Conservation (phyloP, 1,284 basidiomycete genomes). For the Apiotrichum siamense region DNA sequence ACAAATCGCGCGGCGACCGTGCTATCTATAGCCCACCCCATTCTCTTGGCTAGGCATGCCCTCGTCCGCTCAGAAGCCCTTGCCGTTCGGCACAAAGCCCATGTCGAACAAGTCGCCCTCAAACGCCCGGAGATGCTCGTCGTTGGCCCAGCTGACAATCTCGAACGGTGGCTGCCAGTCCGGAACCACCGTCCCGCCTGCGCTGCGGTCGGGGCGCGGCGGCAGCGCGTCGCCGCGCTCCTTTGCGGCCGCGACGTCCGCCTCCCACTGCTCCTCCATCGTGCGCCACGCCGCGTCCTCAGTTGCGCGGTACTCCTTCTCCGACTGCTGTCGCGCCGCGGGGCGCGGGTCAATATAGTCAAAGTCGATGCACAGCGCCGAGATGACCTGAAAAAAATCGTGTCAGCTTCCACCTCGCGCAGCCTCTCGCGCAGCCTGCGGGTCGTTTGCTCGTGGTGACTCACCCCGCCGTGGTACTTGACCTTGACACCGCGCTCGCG, state of each 20-base stretch:
- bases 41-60: too few species aligned
- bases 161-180: constrained; percentile 43
- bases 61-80: background rate
- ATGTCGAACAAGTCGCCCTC: constrained; percentile 42
- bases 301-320: constrained; percentile 2
- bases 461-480: constrained; percentile 43
- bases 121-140: constrained; percentile 35
- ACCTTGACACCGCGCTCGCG: constrained; percentile 45
- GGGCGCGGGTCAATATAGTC: constrained; percentile 37
- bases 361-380: constrained; percentile 32
- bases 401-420: too few species aligned
- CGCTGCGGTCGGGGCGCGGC: constrained; percentile 1
- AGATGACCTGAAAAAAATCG: background rate
- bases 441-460: background rate
- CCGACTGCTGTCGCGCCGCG: constrained; percentile 7
- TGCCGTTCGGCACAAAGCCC: constrained; percentile 25
- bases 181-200: constrained; percentile 16
- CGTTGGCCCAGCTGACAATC: constrained; percentile 41
- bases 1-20: too few species aligned
- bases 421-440: background rate
- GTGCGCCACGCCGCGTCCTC: background rate
- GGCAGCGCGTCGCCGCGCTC: constrained; percentile 7
- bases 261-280: background rate
- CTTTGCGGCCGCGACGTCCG: constrained; percentile 1
- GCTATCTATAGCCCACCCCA: too few species aligned